Evolutionary conservation across 2,329 filamentous ascomycete genomes (phyloP).

Genomic region (Alternaria triticina): DNA sequence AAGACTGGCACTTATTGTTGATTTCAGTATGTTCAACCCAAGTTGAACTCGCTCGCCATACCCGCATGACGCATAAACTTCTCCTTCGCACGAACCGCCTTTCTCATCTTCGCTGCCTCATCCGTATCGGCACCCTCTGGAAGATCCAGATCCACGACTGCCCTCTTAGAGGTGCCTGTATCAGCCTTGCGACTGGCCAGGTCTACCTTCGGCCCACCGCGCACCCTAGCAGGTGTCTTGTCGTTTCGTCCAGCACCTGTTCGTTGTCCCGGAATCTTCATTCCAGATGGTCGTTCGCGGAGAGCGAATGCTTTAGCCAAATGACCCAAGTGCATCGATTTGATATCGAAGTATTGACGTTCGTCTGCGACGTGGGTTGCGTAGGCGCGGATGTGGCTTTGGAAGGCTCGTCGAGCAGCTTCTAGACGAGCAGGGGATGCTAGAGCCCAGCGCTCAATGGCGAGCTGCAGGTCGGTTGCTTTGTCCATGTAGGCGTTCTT

Average conservation of each 20-base stretch:
- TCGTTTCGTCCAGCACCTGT: constrained; percentile 50
- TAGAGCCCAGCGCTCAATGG: constrained; percentile 69
- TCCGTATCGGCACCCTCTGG: constrained; percentile 58
- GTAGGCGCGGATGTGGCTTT: constrained; percentile 92
- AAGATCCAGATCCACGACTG: constrained; percentile 35
- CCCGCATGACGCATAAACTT: constrained; percentile 59
- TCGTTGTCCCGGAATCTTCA: constrained; percentile 62
- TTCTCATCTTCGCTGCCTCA: constrained; percentile 68
- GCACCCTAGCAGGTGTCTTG: constrained; percentile 49
- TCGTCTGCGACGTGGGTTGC: constrained; percentile 90
- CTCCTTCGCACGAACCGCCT: constrained; percentile 57
- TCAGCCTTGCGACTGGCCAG: constrained; percentile 49
- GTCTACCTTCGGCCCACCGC: constrained; percentile 43
- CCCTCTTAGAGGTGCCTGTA: constrained; percentile 16
- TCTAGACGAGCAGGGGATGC: constrained; percentile 74
- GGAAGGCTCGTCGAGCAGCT: constrained; percentile 82
- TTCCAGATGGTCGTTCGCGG: constrained; percentile 84
- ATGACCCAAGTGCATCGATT: constrained; percentile 88
- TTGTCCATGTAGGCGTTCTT: constrained; percentile 67
- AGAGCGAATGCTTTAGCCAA: constrained; percentile 92
- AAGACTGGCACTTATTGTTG: neutral
- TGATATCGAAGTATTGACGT: constrained; percentile 87
- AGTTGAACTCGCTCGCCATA: constrained; percentile 70
- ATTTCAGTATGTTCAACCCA: constrained; percentile 55
- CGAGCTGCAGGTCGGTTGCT: constrained; percentile 71